Base-by-base conservation (phyloP, 495 filamentous ascomycete genomes). In the Sordaria brevicollis region DNA sequence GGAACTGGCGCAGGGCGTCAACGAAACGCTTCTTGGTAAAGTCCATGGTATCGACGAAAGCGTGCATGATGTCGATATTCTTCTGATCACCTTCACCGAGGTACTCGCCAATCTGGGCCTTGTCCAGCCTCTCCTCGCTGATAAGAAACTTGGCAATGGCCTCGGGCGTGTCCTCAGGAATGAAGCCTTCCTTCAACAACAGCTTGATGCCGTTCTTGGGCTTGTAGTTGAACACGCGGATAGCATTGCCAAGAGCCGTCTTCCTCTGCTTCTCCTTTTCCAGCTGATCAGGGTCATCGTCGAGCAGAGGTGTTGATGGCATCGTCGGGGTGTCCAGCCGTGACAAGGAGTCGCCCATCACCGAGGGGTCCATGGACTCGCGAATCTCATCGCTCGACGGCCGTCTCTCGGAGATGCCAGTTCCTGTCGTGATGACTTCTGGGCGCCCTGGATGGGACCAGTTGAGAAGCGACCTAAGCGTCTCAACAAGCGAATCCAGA, bases 31-130 rank as follows among this genome's bases (percentile, higher is more conserved):
- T 91, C 77, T 92, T 92, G n/a, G 87, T 84, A 70, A 99, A 99
- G 49, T 97, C 92, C 94, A 99, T 98, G 29, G 80, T 78, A 70
- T 99, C 94, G 3, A 99, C 94, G 75, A 98, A 99, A 7, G 93
- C 92, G 79, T 99, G 96, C 95, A 99, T 99, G 70, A 92, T 96
- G 33, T 93, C 92, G 72, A 99, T 91, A 76, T 98, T 96, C 74
- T 93, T 89, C 2, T 90, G 82, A 33, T 98, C 94, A 19, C 92
- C 94, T 79, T 99, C 95, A 35, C 95, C 95, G 11, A 99, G 88
- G 76, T 91, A 98, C 78, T 99, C 95, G 71, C 95, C 95, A 43
- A 99, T 89, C 79, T 92, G 88, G 21, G 90, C 87, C 80, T 98
- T 99, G 78, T 97, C 92, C 2, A 99, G 81, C 34, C 87, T 85